A percentile compares a stretch with the other conserved stretches of the same genome.
Evolutionary conservation across 306 rosid genomes (phyloP).

Genomic region (Ormosia semicastrata): DNA sequence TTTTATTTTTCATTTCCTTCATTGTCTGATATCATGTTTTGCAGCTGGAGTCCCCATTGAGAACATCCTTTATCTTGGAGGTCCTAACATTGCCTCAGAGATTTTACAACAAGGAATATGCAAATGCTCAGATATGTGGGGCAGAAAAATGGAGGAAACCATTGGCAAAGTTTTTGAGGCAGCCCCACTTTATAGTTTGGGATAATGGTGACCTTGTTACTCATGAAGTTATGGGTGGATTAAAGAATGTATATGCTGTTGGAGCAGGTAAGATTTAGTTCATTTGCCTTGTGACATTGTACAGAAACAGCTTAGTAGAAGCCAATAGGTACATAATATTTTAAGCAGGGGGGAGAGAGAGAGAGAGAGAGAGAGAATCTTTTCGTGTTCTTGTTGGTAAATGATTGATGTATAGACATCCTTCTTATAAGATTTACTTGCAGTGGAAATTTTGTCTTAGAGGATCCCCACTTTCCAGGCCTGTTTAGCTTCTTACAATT

Average conservation of each 20-base stretch:
- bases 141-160: conserved; percentile 94
- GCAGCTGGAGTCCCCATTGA: conserved; percentile 86
- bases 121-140: conserved; percentile 96
- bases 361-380: neutral
- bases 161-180: conserved; percentile 85
- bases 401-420: neutral
- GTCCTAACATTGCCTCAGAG: conserved; percentile 95
- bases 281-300: neutral
- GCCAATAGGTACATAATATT: neutral
- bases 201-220: conserved; percentile 96
- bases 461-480: neutral
- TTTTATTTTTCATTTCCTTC: neutral
- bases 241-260: conserved; percentile 95
- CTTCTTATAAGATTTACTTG: neutral
- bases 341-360: neutral
- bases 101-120: conserved; percentile 90
- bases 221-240: conserved; percentile 98
- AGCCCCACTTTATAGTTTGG: conserved; percentile 91
- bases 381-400: neutral
- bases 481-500: neutral
- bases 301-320: conserved; percentile 5
- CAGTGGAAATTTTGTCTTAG: neutral
- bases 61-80: conserved; percentile 93
- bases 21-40: conserved; percentile 17
- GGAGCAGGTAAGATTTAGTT: conserved; percentile 78